Evolutionary conservation across 2,329 filamentous ascomycete species (phyloP), one percentile per base, ranked within the genome.

Genomic region (Camptophora hylomeconis): DNA sequence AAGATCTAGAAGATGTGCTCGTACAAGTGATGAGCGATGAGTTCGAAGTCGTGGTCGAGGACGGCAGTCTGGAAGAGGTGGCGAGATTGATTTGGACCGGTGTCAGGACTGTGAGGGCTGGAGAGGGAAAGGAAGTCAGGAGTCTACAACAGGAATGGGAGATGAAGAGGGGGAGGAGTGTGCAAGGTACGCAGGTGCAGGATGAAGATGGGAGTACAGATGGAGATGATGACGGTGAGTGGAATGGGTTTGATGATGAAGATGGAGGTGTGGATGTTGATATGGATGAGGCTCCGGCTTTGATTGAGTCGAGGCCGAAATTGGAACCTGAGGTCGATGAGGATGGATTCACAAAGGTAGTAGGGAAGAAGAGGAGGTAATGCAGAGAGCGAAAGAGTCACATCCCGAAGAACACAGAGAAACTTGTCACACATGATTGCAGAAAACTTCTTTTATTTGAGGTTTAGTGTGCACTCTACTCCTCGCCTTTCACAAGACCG

Each of bases 1-100:
- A 78, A 39, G 83, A 94, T 45, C 62, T 94, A 23, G 87, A 95
- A 60, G 69, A 77, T 21, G 74, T 92, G 28, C 63, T 95, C 26
- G 63, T 93, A 25, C 81, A 94, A 47, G 75, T 93, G 37, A 89
- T 95, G 78, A 69, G 80, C 38, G 89, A 95, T 58, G 89, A 98
- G 56, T 98, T 95, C 48, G 84, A 93, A 47, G 79, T 89, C 31
- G 77, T 81, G 32, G 72, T 94, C 16, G 89, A 95, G 47, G 89
- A 98, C 53, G 86, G 84, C 45, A 87, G 77, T 26, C 80, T 75
- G 18, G 73, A 69, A 30, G 69, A 76, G 32, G 71, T 92, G 5
- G 84, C 84, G 7, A 61, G 64, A 34, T 65, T 75, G 44, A 80
- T 95, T 34, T 92, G 52, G 63, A 65, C 29, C 58, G 87, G 39